Conservation (phyloP, 2,329 filamentous ascomycete species). For the Sarocladiaceae sp. region DNA sequence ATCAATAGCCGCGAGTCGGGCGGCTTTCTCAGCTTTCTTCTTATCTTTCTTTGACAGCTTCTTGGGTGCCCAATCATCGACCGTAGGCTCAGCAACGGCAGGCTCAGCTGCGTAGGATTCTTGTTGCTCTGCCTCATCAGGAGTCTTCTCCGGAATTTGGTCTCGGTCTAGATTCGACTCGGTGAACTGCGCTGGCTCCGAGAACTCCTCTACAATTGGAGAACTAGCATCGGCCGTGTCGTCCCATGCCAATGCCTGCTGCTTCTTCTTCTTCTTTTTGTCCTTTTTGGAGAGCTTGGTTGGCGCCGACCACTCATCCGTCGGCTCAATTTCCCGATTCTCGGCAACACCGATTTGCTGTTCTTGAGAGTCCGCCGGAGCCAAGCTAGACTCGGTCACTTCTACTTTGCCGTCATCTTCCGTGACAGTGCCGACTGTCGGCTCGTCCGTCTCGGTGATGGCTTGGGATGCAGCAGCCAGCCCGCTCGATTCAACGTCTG, state of each 20-base stretch:
- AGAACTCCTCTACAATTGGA: not conserved
- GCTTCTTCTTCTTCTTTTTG: constrained; percentile 20
- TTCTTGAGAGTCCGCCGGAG: not conserved
- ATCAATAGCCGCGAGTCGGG: constrained; percentile 12
- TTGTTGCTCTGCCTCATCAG: not conserved
- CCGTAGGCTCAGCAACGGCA: not conserved
- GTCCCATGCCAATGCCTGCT: not conserved
- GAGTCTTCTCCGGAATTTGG: not conserved
- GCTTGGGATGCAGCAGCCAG: too few relatives aligned
- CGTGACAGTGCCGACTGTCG: not conserved
- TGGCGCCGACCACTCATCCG: not conserved
- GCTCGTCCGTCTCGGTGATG: not conserved
- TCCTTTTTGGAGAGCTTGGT: constrained; percentile 24
- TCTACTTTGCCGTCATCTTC: not conserved
- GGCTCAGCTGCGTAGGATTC: not conserved
- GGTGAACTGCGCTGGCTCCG: not conserved
- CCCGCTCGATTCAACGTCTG: too few relatives aligned
- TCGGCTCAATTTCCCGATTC: too few relatives aligned
- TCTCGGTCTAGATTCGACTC: constrained; percentile 12
- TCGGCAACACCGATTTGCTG: not conserved
- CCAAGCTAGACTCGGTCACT: too few relatives aligned
- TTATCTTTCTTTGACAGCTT: constrained; percentile 27
- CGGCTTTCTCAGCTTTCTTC: constrained; percentile 30
- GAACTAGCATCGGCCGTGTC: not conserved
- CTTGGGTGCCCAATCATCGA: constrained; percentile 17